phyloP scores from a whole-genome alignment of 2,329 filamentous ascomycete species.

The Sclerotinia borealis region DNA sequence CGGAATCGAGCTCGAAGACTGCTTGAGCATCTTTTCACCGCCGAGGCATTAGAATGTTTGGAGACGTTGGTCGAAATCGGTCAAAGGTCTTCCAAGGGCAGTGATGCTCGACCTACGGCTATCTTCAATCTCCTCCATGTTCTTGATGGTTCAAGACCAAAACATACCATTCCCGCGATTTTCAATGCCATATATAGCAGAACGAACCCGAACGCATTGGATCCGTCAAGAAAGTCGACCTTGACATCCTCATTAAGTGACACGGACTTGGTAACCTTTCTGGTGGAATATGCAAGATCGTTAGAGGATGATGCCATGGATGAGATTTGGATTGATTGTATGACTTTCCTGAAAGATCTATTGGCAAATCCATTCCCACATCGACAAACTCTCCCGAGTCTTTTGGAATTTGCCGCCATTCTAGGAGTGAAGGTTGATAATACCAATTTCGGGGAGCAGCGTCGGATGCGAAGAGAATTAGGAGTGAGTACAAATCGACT shows the following conservation, averaged over 20 bases:
- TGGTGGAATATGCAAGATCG: conserved; percentile 83
- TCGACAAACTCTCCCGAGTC: conserved; percentile 76
- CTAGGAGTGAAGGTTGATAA: conserved; percentile 95
- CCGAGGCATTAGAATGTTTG: conserved; percentile 86
- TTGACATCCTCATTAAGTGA: conserved; percentile 81
- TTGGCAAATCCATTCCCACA: conserved; percentile 92
- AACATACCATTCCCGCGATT: conserved; percentile 85
- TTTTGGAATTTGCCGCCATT: conserved; percentile 84
- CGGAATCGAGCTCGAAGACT: conserved; percentile 82
- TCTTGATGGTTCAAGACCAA: conserved; percentile 82
- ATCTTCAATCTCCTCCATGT: conserved; percentile 86
- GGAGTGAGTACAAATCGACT: conserved; percentile 53
- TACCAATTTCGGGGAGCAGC: conserved; percentile 92
- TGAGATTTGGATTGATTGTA: conserved; percentile 95
- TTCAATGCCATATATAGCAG: conserved; percentile 96
- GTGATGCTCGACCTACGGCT: conserved; percentile 49
- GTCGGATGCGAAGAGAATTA: conserved; percentile 83
- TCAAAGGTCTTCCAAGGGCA: conserved; percentile 49
- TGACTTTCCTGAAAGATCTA: conserved; percentile 82
- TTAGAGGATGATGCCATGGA: conserved; percentile 97
- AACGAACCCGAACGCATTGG: conserved; percentile 75
- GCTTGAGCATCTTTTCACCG: conserved; percentile 86
- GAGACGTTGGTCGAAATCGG: conserved; percentile 87
- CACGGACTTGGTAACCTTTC: conserved; percentile 76
- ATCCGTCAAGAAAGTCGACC: conserved; percentile 75